These are phyloP conservation scores for Ogataea haglerorum DNA, from an alignment of 805 yeast genomes.

Conservation along the genomic window DNA sequence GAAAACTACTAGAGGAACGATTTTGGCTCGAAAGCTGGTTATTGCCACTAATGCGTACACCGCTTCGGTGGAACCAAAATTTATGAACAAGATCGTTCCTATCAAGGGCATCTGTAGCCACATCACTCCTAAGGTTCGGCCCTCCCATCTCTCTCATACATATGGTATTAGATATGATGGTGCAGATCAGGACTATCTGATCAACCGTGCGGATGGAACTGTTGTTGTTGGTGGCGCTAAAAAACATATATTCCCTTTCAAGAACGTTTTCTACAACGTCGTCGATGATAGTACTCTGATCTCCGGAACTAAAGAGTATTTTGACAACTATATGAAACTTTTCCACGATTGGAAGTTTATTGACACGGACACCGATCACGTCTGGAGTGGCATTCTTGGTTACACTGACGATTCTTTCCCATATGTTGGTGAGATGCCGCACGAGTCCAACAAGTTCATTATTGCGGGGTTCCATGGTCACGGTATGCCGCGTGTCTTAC, in stretches of 20 bases:
- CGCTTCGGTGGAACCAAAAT: conserved; percentile 24
- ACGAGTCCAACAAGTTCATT: conserved; percentile 33
- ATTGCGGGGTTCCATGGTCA: conserved; percentile 50
- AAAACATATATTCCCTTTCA: conserved; percentile 25
- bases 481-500: conserved; percentile 47
- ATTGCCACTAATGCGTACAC: conserved; percentile 38
- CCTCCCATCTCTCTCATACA: conserved; percentile 37
- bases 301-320: conserved; percentile 23
- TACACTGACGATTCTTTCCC: conserved; percentile 41
- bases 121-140: conserved; percentile 21
- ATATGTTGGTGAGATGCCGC: conserved; percentile 37
- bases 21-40: conserved; percentile 33
- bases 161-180: conserved; percentile 29
- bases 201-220: conserved; percentile 35
- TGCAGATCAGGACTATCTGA: conserved; percentile 33
- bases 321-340: conserved; percentile 31
- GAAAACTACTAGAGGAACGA: conserved; percentile 25
- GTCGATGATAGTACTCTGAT: conserved; percentile 36
- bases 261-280: conserved; percentile 26
- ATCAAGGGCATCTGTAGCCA: conserved; percentile 33
- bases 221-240: conserved; percentile 35
- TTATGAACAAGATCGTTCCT: conserved; percentile 34
- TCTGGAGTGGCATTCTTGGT: conserved; percentile 50
- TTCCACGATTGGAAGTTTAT: conserved; percentile 35
- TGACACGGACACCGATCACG: conserved; percentile 23